Conservation (phyloP, 352 stramenopile genomes). For the Aphanomyces astaci region DNA sequence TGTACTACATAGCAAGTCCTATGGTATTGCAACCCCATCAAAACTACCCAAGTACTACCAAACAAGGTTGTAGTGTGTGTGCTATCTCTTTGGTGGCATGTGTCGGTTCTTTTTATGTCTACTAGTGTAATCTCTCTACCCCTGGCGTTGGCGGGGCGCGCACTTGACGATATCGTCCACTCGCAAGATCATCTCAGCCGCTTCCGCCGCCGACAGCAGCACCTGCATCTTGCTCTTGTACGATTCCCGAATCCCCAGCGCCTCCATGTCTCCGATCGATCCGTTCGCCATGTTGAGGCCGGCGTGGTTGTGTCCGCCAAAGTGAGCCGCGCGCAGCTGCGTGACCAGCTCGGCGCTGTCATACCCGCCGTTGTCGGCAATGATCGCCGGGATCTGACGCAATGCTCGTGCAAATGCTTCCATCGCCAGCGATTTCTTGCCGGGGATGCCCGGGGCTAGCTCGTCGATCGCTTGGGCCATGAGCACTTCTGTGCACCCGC, state of each 20-base stretch:
- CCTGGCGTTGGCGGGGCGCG: constrained; percentile 76
- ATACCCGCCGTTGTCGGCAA: constrained; percentile 98
- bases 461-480: constrained; percentile 92
- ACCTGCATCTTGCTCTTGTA: constrained; percentile 97
- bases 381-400: constrained; percentile 95
- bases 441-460: constrained; percentile 87
- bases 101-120: too few relatives aligned
- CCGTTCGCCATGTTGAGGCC: constrained; percentile 97
- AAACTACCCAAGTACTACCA: too few relatives aligned
- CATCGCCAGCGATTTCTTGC: constrained; percentile 98
- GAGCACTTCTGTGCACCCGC: constrained; percentile 94
- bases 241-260: constrained; percentile 95
- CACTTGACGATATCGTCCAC: constrained; percentile 98
- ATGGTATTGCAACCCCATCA: too few relatives aligned
- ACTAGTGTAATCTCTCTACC: constrained; percentile 6
- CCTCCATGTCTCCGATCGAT: constrained; percentile 93
- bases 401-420: constrained; percentile 95
- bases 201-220: constrained; percentile 95
- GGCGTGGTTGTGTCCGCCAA: constrained; percentile 84
- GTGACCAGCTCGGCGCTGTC: constrained; percentile 98
- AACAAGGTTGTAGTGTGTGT: too few relatives aligned
- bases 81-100: too few relatives aligned
- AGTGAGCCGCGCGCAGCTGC: constrained; percentile 92
- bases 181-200: constrained; percentile 99
- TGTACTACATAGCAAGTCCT: too few relatives aligned